Evolutionary conservation across 2,329 filamentous ascomycete genomes (phyloP), one percentile per base, ranked within the genome.

Genomic region (Westerdykella aurantiaca): DNA sequence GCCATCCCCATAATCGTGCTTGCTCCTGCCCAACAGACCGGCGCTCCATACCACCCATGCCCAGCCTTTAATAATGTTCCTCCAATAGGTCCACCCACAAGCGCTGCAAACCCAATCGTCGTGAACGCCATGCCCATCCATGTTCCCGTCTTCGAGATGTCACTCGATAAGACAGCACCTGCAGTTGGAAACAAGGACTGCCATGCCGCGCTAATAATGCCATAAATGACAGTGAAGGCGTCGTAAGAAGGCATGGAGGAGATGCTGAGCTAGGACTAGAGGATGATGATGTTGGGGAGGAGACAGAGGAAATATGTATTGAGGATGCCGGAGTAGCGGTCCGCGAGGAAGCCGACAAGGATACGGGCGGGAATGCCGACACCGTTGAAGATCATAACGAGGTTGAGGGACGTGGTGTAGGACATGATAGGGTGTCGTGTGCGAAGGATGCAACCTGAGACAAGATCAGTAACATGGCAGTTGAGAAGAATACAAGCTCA

Each of bases 161-260:
- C n/a, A n/a, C n/a, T n/a, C n/a, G n/a, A n/a, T n/a, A n/a, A n/a
- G n/a, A n/a, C n/a, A n/a, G n/a, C n/a, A n/a, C n/a, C n/a, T n/a
- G n/a, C n/a, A n/a, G n/a, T n/a, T n/a, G n/a, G n/a, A n/a, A n/a
- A n/a, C n/a, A n/a, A n/a, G n/a, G n/a, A 52, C 34, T 60, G 56
- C 21, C 56, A 56, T 1, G 52, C 48, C 1, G 55, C 82, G 0
- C 75, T 79, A 2, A 75, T 75, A 38, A 86, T 70, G 1, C 85
- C 85, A 56, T 84, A 86, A 44, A 83, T 71, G 0, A 73, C 68
- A 0, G 78, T 69, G 74, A 85, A 88, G 1, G 70, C 72, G 55
- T 85, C 86, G 22, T 87, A 66, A 0, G 75, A 74, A 0, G 66
- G 39, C 0, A 73, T 61, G 13, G 67, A 66, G 1, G 60, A 48